Conservation (phyloP, 345 rosid species). For the Citrus glauca region DNA sequence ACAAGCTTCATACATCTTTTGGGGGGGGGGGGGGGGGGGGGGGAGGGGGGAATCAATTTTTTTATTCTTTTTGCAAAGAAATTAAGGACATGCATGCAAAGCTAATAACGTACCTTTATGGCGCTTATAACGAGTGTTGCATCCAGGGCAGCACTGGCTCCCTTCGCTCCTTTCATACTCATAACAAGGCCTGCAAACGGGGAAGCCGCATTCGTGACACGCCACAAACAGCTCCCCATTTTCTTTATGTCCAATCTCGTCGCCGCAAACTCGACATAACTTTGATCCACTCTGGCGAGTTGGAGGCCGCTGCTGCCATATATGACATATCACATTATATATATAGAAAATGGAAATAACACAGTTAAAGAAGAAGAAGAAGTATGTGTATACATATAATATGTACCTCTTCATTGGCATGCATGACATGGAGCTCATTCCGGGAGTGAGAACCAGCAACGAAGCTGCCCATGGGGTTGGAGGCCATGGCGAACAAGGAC, state of each 20-base stretch:
- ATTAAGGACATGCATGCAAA: too few species aligned
- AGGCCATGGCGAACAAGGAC: slow-evolving; percentile 31
- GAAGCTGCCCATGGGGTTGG: slow-evolving; percentile 56
- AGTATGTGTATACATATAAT: too few species aligned
- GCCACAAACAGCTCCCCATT: slow-evolving; percentile 69
- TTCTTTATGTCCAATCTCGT: slow-evolving; percentile 54
- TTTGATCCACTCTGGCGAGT: slow-evolving; percentile 36
- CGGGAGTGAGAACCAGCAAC: slow-evolving; percentile 33
- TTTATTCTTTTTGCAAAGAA: too few species aligned
- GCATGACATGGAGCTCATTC: slow-evolving; percentile 22
- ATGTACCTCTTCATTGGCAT: slow-evolving; percentile 35
- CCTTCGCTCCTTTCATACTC: slow-evolving; percentile 92
- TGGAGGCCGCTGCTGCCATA: slow-evolving; percentile 36
- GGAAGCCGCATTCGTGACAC: slow-evolving; percentile 73
- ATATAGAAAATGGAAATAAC: not conserved
- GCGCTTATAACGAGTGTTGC: slow-evolving; percentile 85
- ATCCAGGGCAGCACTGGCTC: slow-evolving; percentile 83
- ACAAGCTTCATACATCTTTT: not conserved
- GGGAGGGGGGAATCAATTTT: too few species aligned
- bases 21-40: rapidly evolving
- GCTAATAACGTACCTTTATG: slow-evolving; percentile 50
- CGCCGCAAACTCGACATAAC: slow-evolving; percentile 73
- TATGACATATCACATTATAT: not conserved
- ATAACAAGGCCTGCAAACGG: slow-evolving; percentile 87
- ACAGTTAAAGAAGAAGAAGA: not conserved